phyloP scores from a whole-genome alignment of 1,284 basidiomycete species.

The Ceratobasidium papillatum region DNA sequence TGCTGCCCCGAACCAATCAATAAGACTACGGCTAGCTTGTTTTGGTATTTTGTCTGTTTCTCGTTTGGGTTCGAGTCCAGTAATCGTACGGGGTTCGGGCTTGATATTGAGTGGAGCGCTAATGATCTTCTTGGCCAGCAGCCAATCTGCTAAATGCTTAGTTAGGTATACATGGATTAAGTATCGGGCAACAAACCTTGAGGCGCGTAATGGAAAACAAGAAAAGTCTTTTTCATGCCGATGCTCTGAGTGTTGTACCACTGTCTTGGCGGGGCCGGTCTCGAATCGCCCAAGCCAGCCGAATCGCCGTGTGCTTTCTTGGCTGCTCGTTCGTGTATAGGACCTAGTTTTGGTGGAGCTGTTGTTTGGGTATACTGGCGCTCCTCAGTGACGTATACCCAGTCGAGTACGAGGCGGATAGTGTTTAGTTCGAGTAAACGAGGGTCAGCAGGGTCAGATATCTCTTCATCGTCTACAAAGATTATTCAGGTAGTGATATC shows the following conservation, averaged over 20 bases:
- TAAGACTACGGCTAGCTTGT: background rate
- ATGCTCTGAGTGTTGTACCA: slow-evolving; percentile 37
- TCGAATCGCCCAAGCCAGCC: slow-evolving; percentile 2
- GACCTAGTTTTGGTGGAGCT: slow-evolving; percentile 16
- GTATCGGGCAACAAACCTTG: slow-evolving; percentile 9
- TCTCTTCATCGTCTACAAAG: slow-evolving; percentile 1
- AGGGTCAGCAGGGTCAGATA: slow-evolving; percentile 26
- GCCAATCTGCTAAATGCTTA: slow-evolving; percentile 4
- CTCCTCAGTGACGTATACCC: slow-evolving; percentile 33
- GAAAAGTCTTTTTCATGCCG: slow-evolving; percentile 35
- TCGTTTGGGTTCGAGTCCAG: background rate
- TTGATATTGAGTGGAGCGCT: slow-evolving; percentile 20
- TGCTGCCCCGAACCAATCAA: slow-evolving; percentile 27
- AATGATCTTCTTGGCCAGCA: slow-evolving; percentile 36
- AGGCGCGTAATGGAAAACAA: slow-evolving; percentile 37
- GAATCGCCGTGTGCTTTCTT: slow-evolving; percentile 36
- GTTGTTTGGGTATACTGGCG: slow-evolving; percentile 5
- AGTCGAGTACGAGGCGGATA: slow-evolving; percentile 21
- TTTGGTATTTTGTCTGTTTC: slow-evolving; percentile 9
- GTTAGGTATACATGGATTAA: background rate
- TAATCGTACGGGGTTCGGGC: background rate
- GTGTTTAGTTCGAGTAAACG: slow-evolving; percentile 30
- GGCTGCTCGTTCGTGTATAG: slow-evolving; percentile 32
- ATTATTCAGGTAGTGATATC: background rate
- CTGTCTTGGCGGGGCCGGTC: slow-evolving; percentile 16